Base-by-base conservation (phyloP, 176 grass and related monocot species). In the Ananas comosus region DNA sequence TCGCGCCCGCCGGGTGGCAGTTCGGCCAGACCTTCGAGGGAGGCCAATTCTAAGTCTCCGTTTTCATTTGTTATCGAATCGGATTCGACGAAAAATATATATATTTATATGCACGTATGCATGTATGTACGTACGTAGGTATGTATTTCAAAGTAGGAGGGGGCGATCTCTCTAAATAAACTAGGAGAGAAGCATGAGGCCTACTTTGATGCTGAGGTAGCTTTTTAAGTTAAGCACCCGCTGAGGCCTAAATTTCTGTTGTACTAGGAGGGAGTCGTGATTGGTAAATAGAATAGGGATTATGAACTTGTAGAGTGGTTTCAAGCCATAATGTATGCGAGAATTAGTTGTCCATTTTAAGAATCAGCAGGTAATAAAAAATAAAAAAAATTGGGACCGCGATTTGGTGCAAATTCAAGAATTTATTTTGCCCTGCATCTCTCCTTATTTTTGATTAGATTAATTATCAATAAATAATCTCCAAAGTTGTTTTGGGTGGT, bases 1-100 rank as follows among this genome's bases (percentile, higher is more conserved):
- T 83, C 21, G 92, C 81, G 0, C 81, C 86, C 6, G 79, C 81
- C 0, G 71, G 72, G 7, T 96, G 88, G 92, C 67, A 81, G 0
- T 96, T 92, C 53, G 92, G 92, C 4, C 92, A 96, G 71, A 83
- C 88, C 11, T 96, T 92, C 50, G 53, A 90, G 65, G 87, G 83
- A 48, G 54, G 82, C 67, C 87, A 85, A 65, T 85, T 89, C 80
- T 89, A 81, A 65, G 23, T 33, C 58, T 33, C 3, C 5, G 29
- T 33, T 63, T 5, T 63, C 2, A 47, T 3, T 52, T 79, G 11
- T 23, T 69, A 54, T 64, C 25, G 11, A 64, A 14, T 70, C 29
- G 58, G 72, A 47, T 74, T 69, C 5, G 0, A 42, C 6, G 5
- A 42, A 42, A 4, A 42, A 42, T 33, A 6, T 29, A 33, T 53